These are phyloP conservation scores for Chrysosporium keratinophilum DNA, from an alignment of 2,329 filamentous ascomycete genomes.

Conservation along the genomic window DNA sequence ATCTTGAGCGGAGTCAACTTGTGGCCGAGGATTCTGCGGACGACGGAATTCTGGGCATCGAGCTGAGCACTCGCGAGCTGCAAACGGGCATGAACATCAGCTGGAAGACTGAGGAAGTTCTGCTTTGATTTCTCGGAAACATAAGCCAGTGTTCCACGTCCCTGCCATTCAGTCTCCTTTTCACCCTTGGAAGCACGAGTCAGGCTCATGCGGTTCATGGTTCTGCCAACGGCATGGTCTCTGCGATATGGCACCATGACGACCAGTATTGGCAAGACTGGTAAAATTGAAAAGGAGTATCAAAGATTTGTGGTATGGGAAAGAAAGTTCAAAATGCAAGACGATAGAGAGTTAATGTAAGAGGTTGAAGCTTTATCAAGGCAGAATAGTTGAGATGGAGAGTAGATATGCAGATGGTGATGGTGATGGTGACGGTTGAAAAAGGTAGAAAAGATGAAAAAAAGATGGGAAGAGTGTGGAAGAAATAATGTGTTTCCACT, in stretches of 20 bases:
- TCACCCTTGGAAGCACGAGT: background rate
- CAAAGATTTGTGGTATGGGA: too few relatives aligned
- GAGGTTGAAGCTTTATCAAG: too few relatives aligned
- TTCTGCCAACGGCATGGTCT: background rate
- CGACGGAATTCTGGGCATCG: constrained; percentile 8
- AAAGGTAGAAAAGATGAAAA: background rate
- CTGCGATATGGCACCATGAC: background rate
- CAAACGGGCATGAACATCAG: constrained; percentile 14
- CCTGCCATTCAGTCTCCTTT: constrained; percentile 6
- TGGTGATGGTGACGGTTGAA: background rate
- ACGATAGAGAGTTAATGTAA: too few relatives aligned
- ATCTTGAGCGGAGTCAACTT: background rate
- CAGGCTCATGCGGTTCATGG: background rate
- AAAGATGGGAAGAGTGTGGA: background rate
- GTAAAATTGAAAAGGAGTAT: background rate
- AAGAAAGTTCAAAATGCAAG: too few relatives aligned
- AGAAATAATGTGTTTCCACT: background rate
- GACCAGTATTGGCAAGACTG: background rate
- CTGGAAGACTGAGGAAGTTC: constrained; percentile 13
- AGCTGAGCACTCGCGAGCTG: constrained; percentile 14
- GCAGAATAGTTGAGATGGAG: too few relatives aligned
- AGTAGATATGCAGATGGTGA: too few relatives aligned
- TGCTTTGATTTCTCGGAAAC: constrained; percentile 5
- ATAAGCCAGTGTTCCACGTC: constrained; percentile 10
- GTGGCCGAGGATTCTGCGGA: background rate